These are phyloP conservation scores for Haplographium delicatum DNA, from an alignment of 495 filamentous ascomycete genomes.

Conservation along the genomic window DNA sequence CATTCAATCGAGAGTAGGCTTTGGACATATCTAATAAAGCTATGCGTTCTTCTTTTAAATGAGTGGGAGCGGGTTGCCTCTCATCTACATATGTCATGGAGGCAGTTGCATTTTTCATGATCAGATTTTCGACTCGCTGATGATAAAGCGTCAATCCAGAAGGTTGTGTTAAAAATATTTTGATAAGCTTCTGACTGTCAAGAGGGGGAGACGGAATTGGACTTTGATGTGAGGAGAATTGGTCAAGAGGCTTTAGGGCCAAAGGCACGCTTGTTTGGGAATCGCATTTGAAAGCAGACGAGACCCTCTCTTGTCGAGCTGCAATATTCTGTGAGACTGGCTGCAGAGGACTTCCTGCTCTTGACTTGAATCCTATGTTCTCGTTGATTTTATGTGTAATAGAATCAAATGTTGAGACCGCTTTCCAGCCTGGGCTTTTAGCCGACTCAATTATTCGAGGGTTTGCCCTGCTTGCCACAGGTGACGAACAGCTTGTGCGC, in stretches of 20 bases:
- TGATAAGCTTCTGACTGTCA: constrained; percentile 24
- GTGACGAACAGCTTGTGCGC: constrained; percentile 2
- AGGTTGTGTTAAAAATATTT: constrained; percentile 21
- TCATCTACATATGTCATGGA: constrained; percentile 17
- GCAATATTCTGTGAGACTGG: constrained; percentile 17
- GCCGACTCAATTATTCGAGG: neutral
- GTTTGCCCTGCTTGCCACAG: constrained; percentile 6
- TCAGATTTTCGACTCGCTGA: constrained; percentile 17
- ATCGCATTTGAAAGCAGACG: constrained; percentile 31
- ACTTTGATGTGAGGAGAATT: constrained; percentile 1
- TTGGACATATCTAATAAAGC: constrained; percentile 14
- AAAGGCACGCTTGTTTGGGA: constrained; percentile 28
- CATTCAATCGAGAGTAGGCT: constrained; percentile 9
- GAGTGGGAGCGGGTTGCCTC: neutral
- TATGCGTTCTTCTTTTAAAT: constrained; percentile 20
- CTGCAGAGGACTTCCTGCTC: constrained; percentile 20
- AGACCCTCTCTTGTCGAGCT: constrained; percentile 16
- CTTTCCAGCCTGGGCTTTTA: constrained; percentile 4
- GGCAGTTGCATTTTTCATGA: constrained; percentile 21
- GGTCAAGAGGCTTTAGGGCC: neutral
- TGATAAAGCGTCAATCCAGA: constrained; percentile 17
- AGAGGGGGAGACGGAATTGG: constrained; percentile 5
- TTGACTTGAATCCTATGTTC: constrained; percentile 10
- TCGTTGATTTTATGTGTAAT: neutral
- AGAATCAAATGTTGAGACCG: constrained; percentile 1